Base-by-base conservation (phyloP, 164 flowering plant species). In the Paratinospora sagittata region DNA sequence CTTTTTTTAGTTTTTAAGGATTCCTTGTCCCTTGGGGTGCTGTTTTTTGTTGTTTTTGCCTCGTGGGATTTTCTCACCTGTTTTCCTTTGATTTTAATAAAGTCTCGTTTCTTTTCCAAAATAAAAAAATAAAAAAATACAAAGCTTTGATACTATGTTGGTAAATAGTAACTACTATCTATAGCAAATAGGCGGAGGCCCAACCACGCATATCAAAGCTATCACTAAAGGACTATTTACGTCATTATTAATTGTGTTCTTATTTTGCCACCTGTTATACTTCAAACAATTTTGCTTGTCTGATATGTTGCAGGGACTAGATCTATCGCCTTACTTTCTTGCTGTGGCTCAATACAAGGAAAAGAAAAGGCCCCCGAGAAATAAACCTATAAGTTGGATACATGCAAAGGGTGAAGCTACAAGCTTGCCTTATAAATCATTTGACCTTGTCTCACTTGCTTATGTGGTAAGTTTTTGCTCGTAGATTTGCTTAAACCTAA, bases 371-470 rank as follows among this genome's bases (percentile, higher is more conserved):
- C 55, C 57, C 33, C 55, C 49, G 43, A 67, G 69, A 67, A 23
- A 39, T 57, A 67, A 67, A n/a, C 57, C 69, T 2, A 67, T 67
- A 8, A 67, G 57, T 21, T 67, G 69, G 69, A 11, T 67, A 17
- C 69, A 67, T 67, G 69, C 57, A 8, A 67, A 67, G 8, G 69
- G 69, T 8, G 69, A 67, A 67, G 49, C 57, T 24, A 67, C 69
- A 23, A 33, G 57, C 69, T 43, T 67, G 19, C 58, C 69, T 21
- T 67, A 27, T 3, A 67, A 67, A 19, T 67, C 69, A 21, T 67
- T 36, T 67, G 69, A 67, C 69, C 26, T 67, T 43, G 69, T 67
- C 6, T 67, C 69, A 10, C 69, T 67, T 43, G 69, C 69, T n/a
- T 67, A 67, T 67, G 69, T 67, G 57, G 69, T 67, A 67, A 14